Percentiles rank a stretch among this genome's conserved stretches.
Evolutionary conservation across 2,329 filamentous ascomycete species (phyloP).

Genomic region (Penicillium sp.): DNA sequence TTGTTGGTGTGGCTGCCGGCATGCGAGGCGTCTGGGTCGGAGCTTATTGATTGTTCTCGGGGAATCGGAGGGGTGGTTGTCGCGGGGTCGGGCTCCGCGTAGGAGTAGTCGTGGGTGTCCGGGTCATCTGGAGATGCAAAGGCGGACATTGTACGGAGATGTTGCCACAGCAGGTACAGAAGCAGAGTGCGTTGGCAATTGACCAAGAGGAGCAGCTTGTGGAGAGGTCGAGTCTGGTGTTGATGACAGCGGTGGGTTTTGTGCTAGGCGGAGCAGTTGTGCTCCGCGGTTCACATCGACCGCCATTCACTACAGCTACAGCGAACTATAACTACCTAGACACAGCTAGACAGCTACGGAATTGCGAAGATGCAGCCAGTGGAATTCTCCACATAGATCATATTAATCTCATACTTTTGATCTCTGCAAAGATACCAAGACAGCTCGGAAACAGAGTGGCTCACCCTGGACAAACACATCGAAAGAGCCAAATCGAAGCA

Average conservation of each 20-base stretch:
- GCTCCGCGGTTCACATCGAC: too few species aligned
- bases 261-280: too few species aligned
- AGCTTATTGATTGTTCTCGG: slow-evolving; percentile 14
- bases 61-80: slow-evolving; percentile 18
- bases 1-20: slow-evolving; percentile 27
- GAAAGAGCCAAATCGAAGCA: slow-evolving; percentile 10
- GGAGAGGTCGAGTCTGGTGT: slow-evolving; percentile 1
- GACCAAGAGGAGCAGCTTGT: background rate
- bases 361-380: too few species aligned
- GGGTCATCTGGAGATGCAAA: slow-evolving; percentile 20
- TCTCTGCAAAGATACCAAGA: slow-evolving; percentile 4
- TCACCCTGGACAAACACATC: slow-evolving; percentile 4
- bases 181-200: background rate
- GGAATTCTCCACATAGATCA: slow-evolving; percentile 1
- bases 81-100: slow-evolving; percentile 17
- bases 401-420: slow-evolving; percentile 2
- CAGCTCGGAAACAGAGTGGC: slow-evolving; percentile 2
- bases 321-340: background rate
- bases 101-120: slow-evolving; percentile 20
- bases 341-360: too few species aligned
- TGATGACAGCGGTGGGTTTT: background rate
- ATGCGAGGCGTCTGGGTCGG: slow-evolving; percentile 19
- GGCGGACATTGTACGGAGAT: slow-evolving; percentile 24
- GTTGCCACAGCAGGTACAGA: too few species aligned
- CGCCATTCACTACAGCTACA: too few species aligned